A percentile compares a stretch with the other conserved stretches of the same genome.
Evolutionary conservation across 2,329 filamentous ascomycete genomes (phyloP).

Genomic region (Fusarium phyllophilum): DNA sequence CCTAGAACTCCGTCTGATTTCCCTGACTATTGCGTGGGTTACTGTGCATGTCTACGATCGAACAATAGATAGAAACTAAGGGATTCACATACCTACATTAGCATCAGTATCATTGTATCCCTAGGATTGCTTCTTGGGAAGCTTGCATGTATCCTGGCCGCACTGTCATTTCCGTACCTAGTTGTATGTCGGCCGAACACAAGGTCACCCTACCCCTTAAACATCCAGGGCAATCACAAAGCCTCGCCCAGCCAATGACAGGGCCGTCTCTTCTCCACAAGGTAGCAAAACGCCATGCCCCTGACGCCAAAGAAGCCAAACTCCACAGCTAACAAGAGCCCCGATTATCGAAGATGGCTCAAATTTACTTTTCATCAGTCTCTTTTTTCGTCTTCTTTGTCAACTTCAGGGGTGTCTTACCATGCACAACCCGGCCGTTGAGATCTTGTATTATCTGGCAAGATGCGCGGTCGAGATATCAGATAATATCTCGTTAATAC

Average conservation of each 20-base stretch:
- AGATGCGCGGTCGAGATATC: constrained; percentile 1
- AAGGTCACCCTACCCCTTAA: constrained; percentile 24
- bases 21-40: not conserved
- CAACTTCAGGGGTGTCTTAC: not conserved
- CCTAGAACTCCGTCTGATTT: not conserved
- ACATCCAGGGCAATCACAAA: constrained; percentile 9
- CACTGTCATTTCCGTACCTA: not conserved
- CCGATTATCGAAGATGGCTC: constrained; percentile 31
- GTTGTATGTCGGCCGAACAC: constrained; percentile 21
- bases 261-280: constrained; percentile 25
- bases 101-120: not conserved
- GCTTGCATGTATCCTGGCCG: not conserved
- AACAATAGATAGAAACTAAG: not conserved
- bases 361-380: constrained; percentile 27
- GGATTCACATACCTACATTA: not conserved
- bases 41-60: not conserved
- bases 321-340: constrained; percentile 24
- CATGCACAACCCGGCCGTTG: constrained; percentile 9
- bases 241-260: constrained; percentile 8
- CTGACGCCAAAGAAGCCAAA: constrained; percentile 32
- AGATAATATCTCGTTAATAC: not conserved
- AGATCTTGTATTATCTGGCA: constrained; percentile 6
- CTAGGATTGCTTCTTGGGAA: not conserved
- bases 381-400: constrained; percentile 16
- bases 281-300: constrained; percentile 30